phyloP scores from a whole-genome alignment of 1,139 yeast genomes.

The Tardiomyces blankii region DNA sequence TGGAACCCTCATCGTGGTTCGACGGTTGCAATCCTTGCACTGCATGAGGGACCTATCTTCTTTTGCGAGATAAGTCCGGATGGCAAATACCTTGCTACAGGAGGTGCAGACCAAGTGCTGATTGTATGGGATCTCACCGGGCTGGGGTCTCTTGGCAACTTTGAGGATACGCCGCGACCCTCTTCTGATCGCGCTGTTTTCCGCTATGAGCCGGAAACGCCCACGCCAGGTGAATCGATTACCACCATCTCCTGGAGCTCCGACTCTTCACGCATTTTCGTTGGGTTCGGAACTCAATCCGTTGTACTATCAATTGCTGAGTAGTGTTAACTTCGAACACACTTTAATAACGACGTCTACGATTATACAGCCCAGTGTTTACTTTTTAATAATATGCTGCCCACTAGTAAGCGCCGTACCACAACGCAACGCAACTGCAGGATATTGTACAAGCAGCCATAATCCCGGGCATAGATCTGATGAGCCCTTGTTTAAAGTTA shows the following conservation, averaged over 20 bases:
- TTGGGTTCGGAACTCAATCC: slow-evolving; percentile 11
- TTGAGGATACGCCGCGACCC: not conserved
- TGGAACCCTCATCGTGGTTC: slow-evolving; percentile 50
- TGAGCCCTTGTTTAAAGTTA: not conserved
- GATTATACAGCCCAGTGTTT: not conserved
- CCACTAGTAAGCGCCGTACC: no score
- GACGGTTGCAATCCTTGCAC: slow-evolving; percentile 28
- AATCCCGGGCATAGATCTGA: no score
- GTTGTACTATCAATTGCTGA: slow-evolving; percentile 3
- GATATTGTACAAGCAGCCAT: no score
- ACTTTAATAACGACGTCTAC: not conserved
- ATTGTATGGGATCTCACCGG: slow-evolving; percentile 38
- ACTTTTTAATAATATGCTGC: no score
- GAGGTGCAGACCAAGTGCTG: slow-evolving; percentile 50
- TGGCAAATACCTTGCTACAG: slow-evolving; percentile 41
- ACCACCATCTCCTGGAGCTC: slow-evolving; percentile 17
- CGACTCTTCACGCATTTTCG: slow-evolving; percentile 9
- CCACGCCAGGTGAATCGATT: slow-evolving; percentile 5
- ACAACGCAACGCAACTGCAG: no score
- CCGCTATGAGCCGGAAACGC: not conserved
- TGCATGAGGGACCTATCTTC: slow-evolving; percentile 43
- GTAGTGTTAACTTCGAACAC: not conserved
- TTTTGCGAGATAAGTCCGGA: slow-evolving; percentile 43
- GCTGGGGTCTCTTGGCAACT: not conserved
- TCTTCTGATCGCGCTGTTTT: not conserved